These are phyloP conservation scores for Waitea zeae DNA, from an alignment of 1,284 basidiomycete genomes.

Conservation along the genomic window DNA sequence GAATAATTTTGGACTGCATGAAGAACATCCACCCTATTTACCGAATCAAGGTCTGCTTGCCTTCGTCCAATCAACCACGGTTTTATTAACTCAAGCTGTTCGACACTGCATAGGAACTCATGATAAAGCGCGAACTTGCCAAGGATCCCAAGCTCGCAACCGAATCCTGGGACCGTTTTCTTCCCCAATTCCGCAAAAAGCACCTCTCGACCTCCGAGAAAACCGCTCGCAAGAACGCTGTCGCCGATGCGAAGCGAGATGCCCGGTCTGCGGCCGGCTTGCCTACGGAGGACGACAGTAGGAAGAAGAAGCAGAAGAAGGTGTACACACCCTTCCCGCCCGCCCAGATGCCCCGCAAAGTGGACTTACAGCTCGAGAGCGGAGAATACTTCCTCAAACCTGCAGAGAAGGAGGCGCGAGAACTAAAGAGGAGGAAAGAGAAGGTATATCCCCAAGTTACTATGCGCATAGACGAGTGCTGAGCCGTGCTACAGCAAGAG, in stretches of 20 bases:
- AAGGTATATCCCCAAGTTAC: slow-evolving; percentile 30
- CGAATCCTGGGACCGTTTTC: slow-evolving; percentile 95
- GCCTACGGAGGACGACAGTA: slow-evolving; percentile 19
- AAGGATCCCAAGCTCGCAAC: slow-evolving; percentile 93
- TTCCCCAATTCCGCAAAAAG: slow-evolving; percentile 90
- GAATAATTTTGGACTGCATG: slow-evolving; percentile 97
- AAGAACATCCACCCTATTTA: slow-evolving; percentile 99
- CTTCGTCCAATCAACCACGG: no score
- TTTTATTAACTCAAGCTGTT: slow-evolving; percentile 3
- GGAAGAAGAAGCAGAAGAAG: slow-evolving; percentile 64
- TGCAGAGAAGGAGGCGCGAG: slow-evolving; percentile 56
- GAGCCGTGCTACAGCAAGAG: slow-evolving; percentile 39
- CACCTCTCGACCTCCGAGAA: slow-evolving; percentile 88
- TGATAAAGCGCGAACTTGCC: slow-evolving; percentile 95
- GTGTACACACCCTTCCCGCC: slow-evolving; percentile 99
- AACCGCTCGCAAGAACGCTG: slow-evolving; percentile 74
- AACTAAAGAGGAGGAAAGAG: slow-evolving; percentile 46
- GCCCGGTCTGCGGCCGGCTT: slow-evolving; percentile 45
- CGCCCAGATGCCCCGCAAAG: slow-evolving; percentile 82
- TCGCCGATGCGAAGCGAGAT: slow-evolving; percentile 32
- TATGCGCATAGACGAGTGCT: neutral
- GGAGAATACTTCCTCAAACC: slow-evolving; percentile 97
- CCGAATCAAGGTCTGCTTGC: slow-evolving; percentile 71
- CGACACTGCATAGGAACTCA: slow-evolving; percentile 61
- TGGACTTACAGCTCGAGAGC: slow-evolving; percentile 88